These are phyloP conservation scores for Rhipidocladum racemiflorum DNA, from an alignment of 176 grass and related monocot genomes.

Conservation along the genomic window DNA sequence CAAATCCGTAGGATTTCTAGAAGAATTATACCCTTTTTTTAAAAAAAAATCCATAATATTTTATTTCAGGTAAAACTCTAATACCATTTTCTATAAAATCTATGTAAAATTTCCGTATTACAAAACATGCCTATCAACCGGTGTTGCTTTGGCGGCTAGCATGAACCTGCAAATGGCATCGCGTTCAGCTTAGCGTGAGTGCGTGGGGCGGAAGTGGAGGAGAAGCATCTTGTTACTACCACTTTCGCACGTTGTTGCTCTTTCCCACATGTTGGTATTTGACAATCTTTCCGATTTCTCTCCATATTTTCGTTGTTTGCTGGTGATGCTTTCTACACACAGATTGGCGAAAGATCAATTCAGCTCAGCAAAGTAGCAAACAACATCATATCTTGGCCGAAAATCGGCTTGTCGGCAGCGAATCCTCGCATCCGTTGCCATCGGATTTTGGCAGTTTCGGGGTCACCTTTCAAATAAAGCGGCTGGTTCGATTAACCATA, in stretches of 20 bases:
- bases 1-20: too few species aligned
- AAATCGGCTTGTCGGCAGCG: slow-evolving; percentile 47
- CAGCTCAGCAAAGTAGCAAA: background rate
- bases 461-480: background rate
- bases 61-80: too few species aligned
- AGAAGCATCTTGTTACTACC: background rate
- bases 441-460: background rate
- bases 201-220: background rate
- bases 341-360: background rate
- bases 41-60: too few species aligned
- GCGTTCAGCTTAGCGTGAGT: background rate
- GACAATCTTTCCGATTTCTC: background rate
- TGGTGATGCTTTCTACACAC: slow-evolving; percentile 23
- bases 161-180: background rate
- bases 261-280: slow-evolving; percentile 10
- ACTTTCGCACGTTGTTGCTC: background rate
- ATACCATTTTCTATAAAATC: too few species aligned
- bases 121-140: background rate
- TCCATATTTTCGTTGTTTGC: background rate
- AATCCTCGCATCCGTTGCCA: background rate
- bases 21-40: too few species aligned
- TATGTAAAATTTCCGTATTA: background rate
- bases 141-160: background rate
- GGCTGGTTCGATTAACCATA: background rate
- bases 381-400: background rate